Percentiles rank a stretch among this genome's conserved stretches.
Evolutionary conservation across 768 basidiomycete genomes (phyloP).

Genomic region (Suillus clintonianus): DNA sequence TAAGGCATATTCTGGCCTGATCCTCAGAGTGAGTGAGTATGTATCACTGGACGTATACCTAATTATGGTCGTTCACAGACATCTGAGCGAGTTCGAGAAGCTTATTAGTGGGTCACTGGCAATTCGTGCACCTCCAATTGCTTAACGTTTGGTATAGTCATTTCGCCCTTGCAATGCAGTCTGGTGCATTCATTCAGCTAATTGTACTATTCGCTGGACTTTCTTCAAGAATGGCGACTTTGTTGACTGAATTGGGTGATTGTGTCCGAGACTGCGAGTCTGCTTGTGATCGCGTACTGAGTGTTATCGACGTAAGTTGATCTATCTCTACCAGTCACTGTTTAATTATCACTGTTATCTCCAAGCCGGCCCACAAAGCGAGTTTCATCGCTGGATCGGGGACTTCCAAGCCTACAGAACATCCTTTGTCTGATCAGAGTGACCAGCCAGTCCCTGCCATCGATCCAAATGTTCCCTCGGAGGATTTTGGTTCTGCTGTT

Average conservation of each 20-base stretch:
- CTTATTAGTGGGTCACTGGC: constrained; percentile 49
- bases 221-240: constrained; percentile 52
- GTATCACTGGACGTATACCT: neutral
- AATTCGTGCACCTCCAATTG: neutral
- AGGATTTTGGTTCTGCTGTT: constrained; percentile 19
- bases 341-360: constrained; percentile 7
- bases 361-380: constrained; percentile 16
- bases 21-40: constrained; percentile 46
- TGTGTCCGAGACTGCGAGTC: constrained; percentile 32
- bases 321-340: neutral
- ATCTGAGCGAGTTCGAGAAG: constrained; percentile 44
- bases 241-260: constrained; percentile 47
- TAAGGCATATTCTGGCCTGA: constrained; percentile 35
- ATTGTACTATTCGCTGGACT: constrained; percentile 64
- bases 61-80: constrained; percentile 37
- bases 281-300: constrained; percentile 29
- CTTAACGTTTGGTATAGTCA: constrained; percentile 41
- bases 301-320: constrained; percentile 34
- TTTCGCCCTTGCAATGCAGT: constrained; percentile 64
- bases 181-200: constrained; percentile 72
- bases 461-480: constrained; percentile 6
- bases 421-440: neutral
- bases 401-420: neutral
- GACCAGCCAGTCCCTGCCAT: neutral
- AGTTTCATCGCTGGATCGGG: neutral